These are phyloP conservation scores for Cercophora scortea DNA, from an alignment of 495 filamentous ascomycete genomes.

Conservation along the genomic window DNA sequence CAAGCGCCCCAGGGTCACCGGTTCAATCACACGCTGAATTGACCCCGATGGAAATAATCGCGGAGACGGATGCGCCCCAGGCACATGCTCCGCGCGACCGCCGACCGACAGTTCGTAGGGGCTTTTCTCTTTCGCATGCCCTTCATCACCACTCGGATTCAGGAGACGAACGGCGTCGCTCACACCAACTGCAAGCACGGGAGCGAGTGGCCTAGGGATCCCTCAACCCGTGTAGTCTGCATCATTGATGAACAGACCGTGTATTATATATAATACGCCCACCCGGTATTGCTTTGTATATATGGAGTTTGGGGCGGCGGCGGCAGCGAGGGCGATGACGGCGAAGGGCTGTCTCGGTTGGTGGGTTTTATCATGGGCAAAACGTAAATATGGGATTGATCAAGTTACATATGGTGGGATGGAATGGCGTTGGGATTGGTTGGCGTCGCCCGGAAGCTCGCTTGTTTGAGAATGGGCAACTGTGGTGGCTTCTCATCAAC, in stretches of 20 bases:
- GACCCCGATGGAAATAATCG: background rate
- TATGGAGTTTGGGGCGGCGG: background rate
- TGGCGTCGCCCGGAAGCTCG: no score
- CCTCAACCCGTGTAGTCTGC: background rate
- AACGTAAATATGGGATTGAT: no score
- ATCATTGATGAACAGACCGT: background rate
- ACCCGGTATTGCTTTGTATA: background rate
- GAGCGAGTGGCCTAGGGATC: conserved; percentile 16
- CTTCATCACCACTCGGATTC: conserved; percentile 9
- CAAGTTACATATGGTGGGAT: no score
- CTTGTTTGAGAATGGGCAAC: no score
- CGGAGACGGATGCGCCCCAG: background rate
- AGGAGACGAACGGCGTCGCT: conserved; percentile 15
- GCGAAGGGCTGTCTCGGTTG: no score
- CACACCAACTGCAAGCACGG: conserved; percentile 20
- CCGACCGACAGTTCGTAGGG: conserved; percentile 1
- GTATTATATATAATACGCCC: background rate
- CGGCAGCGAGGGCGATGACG: no score
- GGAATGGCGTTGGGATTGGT: no score
- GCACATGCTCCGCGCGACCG: background rate
- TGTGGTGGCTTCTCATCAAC: no score
- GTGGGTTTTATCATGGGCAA: no score
- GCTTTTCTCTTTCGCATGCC: conserved; percentile 5
- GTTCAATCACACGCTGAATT: background rate
- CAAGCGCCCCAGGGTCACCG: background rate